Base-by-base conservation (phyloP, 139 green algal species). In the Eudorina sp. region DNA sequence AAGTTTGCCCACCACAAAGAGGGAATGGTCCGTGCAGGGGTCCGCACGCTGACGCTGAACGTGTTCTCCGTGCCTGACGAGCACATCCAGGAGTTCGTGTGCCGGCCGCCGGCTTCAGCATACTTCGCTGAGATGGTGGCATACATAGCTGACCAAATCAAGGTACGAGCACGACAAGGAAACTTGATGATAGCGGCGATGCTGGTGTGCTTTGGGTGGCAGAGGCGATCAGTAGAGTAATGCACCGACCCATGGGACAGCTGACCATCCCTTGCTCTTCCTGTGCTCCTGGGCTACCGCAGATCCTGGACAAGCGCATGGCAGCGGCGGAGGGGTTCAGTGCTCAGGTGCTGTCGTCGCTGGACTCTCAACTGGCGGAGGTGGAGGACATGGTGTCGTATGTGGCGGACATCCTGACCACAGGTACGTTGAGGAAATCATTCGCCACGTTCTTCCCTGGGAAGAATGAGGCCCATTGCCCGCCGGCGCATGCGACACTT, bases 21-120 rank as follows among this genome's bases (percentile, higher is more conserved):
- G 90, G 95, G 94, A 88, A 99, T 99, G 98, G 98, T 99, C 45
- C 93, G 98, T 5, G 97, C 98, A 45, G 98, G 97, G 0, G 97
- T 99, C 62, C 96, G 97, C 41, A 99, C 97, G 2, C 91, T 99
- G 18, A 99, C 98, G 3, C 95, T 99, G 21, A 98, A 98, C 83
- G 94, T 99, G 27, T 99, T 97, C 91, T 94, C 82, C 48, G 95
- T 99, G n/a, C 55, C 48, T 1, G 96, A 98, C 53, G 81, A 93
- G 0, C 83, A 89, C n/a, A 93, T 99, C 31, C 90, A 94, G 38
- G 53, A 80, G 3, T 98, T 96, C 83, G 90, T 99, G 45, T 83
- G 92, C 40, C 89, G 60, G 9, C 87, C 91, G 45, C 92, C 93
- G 3, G 91, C 93, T n/a, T 84, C 81, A 1, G 69, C 88, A 3